A percentile compares a stretch with the other conserved stretches of the same genome.
These are phyloP conservation scores for Lactarius sp. DNA, from an alignment of 768 basidiomycete species.

Conservation along the genomic window DNA sequence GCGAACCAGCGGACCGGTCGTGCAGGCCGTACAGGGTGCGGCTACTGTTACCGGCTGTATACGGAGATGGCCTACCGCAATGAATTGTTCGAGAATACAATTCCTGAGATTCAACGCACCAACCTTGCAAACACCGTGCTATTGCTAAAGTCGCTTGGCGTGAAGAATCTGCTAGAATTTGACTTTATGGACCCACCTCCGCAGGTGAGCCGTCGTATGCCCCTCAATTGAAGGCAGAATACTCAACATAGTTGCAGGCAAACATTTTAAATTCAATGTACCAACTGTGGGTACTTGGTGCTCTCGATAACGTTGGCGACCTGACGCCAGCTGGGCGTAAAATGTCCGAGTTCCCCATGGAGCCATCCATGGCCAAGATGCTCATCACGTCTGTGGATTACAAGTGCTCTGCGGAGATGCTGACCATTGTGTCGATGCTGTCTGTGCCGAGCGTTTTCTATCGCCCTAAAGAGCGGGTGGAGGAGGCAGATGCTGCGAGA, in stretches of 20 bases:
- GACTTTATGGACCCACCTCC: constrained; percentile 99
- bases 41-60: constrained; percentile 94
- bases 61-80: constrained; percentile 97
- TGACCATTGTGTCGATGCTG: constrained; percentile 98
- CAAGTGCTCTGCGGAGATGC: constrained; percentile 90
- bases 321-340: constrained; percentile 87
- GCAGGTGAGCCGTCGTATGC: constrained; percentile 48
- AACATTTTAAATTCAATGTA: constrained; percentile 99
- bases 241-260: constrained; percentile 44
- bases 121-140: constrained; percentile 97
- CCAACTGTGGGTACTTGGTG: constrained; percentile 98
- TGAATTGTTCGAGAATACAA: constrained; percentile 92
- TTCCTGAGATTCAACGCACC: constrained; percentile 97
- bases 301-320: constrained; percentile 96
- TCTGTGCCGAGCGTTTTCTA: constrained; percentile 98
- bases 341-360: constrained; percentile 99
- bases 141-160: constrained; percentile 90
- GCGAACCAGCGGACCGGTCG: constrained; percentile 94
- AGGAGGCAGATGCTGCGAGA: constrained; percentile 94
- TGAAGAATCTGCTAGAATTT: constrained; percentile 95
- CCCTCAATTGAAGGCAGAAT: background rate
- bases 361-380: constrained; percentile 99
- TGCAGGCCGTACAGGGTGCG: constrained; percentile 93
- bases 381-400: constrained; percentile 93
- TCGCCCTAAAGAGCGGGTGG: constrained; percentile 93